Evolutionary conservation across 345 rosid species (phyloP).

Genomic region (Zanthoxylum bungeanum): DNA sequence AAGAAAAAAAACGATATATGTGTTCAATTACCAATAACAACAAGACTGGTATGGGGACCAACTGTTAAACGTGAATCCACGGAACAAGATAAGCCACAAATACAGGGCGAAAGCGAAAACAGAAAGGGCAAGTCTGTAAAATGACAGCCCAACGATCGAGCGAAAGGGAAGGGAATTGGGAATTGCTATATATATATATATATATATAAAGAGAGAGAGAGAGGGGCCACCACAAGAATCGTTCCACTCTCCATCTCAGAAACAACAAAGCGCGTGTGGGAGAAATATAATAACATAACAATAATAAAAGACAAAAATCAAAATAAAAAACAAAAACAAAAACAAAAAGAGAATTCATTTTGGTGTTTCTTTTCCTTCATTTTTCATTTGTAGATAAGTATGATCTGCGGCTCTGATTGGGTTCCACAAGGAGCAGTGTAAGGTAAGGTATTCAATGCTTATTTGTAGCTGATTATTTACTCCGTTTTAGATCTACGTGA

Average conservation of each 20-base stretch:
- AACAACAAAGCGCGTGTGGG: not conserved
- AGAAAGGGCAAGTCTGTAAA: not conserved
- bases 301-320: not conserved
- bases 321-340: not conserved
- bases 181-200: no score
- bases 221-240: not conserved
- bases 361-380: not conserved
- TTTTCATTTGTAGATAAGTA: not conserved
- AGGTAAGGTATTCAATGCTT: conserved; percentile 27
- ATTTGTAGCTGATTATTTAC: not conserved
- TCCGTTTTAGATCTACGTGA: conserved; percentile 1
- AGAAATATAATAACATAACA: not conserved
- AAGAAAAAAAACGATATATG: no score
- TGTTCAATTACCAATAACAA: not conserved
- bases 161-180: not conserved
- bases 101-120: not conserved
- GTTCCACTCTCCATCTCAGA: not conserved
- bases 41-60: no score
- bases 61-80: not conserved
- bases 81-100: not conserved
- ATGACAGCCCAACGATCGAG: not conserved
- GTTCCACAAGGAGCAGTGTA: not conserved
- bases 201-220: no score
- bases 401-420: not conserved
- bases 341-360: not conserved